A percentile compares a stretch with the other conserved stretches of the same genome.
These are phyloP conservation scores for Bullera alba DNA, from an alignment of 768 basidiomycete species.

Conservation along the genomic window DNA sequence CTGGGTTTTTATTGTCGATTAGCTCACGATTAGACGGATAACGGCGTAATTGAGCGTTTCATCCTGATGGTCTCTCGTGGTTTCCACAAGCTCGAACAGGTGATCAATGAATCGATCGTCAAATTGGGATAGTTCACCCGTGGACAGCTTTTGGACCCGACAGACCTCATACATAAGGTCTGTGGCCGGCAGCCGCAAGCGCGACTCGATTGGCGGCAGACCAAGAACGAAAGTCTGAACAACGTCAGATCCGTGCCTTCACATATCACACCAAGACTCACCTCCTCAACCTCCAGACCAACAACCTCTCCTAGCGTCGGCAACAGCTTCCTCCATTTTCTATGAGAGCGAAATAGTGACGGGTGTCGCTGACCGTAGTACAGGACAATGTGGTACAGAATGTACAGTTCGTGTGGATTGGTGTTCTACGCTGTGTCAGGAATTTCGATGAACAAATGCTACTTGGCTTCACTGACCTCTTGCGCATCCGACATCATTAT, in stretches of 20 bases:
- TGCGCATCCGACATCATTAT: constrained; percentile 63
- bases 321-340: constrained; percentile 74
- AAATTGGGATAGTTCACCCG: constrained; percentile 79
- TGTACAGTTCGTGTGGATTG: constrained; percentile 74
- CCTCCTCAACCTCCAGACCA: constrained; percentile 54
- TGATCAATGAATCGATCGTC: constrained; percentile 76
- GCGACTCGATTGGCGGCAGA: constrained; percentile 67
- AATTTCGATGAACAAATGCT: background rate
- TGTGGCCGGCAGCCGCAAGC: constrained; percentile 64
- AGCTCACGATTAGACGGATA: constrained; percentile 87
- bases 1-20: constrained; percentile 57
- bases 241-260: background rate
- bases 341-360: constrained; percentile 67
- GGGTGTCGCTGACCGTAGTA: constrained; percentile 63
- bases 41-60: constrained; percentile 92
- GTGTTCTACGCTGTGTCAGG: constrained; percentile 56
- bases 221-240: constrained; percentile 33
- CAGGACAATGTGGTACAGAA: constrained; percentile 70
- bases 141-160: constrained; percentile 73
- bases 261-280: constrained; percentile 52
- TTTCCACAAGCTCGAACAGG: constrained; percentile 87
- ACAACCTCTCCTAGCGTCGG: constrained; percentile 69
- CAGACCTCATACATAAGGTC: constrained; percentile 85
- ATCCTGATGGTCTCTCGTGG: constrained; percentile 77
- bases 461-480: constrained; percentile 55